A percentile compares a stretch with the other conserved stretches of the same genome.
Evolutionary conservation across 2,329 filamentous ascomycete genomes (phyloP).

Genomic region (Gnomoniopsis sp.): DNA sequence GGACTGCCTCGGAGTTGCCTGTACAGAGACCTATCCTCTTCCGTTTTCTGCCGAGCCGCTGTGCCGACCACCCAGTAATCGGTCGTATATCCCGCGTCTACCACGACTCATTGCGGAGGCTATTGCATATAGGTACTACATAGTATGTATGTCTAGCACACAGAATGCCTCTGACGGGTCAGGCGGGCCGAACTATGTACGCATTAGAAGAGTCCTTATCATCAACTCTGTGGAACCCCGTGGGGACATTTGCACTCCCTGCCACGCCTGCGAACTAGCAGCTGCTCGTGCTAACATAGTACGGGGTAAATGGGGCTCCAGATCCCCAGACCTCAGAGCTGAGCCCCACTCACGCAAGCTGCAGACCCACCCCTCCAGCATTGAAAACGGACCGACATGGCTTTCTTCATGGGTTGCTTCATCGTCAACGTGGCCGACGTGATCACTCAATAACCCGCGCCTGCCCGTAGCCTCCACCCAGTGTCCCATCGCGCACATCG

Average conservation of each 20-base stretch:
- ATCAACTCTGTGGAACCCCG: background rate
- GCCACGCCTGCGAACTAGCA: conserved; percentile 6
- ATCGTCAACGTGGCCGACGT: background rate
- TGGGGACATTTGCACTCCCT: conserved; percentile 11
- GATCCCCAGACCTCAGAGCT: background rate
- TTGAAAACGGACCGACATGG: conserved; percentile 16
- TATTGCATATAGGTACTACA: no score
- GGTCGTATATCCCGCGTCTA: no score
- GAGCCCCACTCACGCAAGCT: conserved; percentile 12
- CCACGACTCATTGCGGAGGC: background rate
- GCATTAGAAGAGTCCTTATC: no score
- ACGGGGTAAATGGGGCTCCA: conserved; percentile 12
- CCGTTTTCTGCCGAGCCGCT: no score
- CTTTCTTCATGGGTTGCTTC: conserved; percentile 2
- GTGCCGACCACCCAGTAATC: no score
- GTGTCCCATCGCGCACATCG: conserved; percentile 5
- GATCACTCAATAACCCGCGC: background rate
- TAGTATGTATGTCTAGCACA: no score
- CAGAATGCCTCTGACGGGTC: background rate
- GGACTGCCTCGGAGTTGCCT: no score
- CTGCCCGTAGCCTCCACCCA: background rate
- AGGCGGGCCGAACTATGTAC: conserved; percentile 16
- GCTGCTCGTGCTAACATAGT: no score
- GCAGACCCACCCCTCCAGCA: conserved; percentile 15
- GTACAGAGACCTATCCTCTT: no score